phyloP scores from a whole-genome alignment of 805 yeast species.

The Wickerhamomyces chaumierensis region DNA sequence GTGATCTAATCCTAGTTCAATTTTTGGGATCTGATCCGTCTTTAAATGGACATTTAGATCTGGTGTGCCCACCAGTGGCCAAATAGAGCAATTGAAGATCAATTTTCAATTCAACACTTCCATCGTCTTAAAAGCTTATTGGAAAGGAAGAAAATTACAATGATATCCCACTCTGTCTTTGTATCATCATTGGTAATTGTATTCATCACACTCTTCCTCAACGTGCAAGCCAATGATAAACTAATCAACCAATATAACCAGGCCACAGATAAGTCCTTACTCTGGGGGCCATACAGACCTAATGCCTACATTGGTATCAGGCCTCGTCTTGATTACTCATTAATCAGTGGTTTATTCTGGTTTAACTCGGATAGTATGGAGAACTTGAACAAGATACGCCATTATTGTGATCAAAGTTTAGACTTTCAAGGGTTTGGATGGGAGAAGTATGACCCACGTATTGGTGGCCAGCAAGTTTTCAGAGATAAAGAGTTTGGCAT shows the following conservation, averaged over 20 bases:
- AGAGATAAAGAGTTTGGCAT: constrained; percentile 55
- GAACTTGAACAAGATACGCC: constrained; percentile 51
- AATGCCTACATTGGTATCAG: constrained; percentile 77
- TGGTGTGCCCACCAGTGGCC: too few relatives aligned
- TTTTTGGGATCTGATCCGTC: too few relatives aligned
- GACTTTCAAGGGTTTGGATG: constrained; percentile 69
- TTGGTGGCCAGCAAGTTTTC: constrained; percentile 75
- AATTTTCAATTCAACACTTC: too few relatives aligned
- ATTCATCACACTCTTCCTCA: too few relatives aligned
- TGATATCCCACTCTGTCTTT: too few relatives aligned
- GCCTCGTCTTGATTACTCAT: constrained; percentile 68
- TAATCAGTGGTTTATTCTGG: constrained; percentile 83
- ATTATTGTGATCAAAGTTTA: constrained; percentile 65
- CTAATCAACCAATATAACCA: constrained; percentile 19
- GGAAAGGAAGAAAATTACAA: too few relatives aligned
- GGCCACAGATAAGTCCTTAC: constrained; percentile 37
- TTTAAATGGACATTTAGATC: too few relatives aligned
- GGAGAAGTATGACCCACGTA: constrained; percentile 78
- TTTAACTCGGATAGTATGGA: constrained; percentile 49
- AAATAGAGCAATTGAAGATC: too few relatives aligned
- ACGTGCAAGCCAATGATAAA: too few relatives aligned
- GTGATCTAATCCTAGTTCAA: too few relatives aligned
- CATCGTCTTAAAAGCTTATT: too few relatives aligned
- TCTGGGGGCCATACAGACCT: constrained; percentile 93
- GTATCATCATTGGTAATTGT: too few relatives aligned